Base-by-base conservation (phyloP, 805 yeast species). In the Kluyveromyces siamensis region DNA sequence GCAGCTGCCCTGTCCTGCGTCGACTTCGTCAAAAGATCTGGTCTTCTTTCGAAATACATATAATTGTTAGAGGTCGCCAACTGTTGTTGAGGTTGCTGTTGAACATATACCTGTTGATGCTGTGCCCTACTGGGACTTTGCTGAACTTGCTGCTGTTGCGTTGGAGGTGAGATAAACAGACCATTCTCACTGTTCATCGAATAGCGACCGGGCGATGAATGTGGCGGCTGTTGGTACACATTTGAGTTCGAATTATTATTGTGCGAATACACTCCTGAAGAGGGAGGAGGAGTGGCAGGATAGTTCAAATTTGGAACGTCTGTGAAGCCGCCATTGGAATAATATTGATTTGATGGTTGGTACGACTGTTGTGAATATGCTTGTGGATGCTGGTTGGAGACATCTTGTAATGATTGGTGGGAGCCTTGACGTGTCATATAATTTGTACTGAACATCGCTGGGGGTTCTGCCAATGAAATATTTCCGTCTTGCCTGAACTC, bases 1-100 rank as follows among this genome's bases (percentile, higher is more conserved):
- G 91, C 87, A 0, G 95, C 81, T 0, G 96, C 88, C 57, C 80
- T 81, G 58, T 89, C 96, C 58, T 85, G 95, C 0, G 93, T 75
- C 7, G 74, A 60, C 55, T 84, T 81, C n/a, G 85, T 76, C 57
- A 88, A 74, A 58, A 76, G 69, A 54, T 84, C 89, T 1, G 96
- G 96, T 58, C 85, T 88, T 50, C 96, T 77, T 55, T 83, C 88
- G 68, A 89, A 84, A 57, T 79, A 76, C 52, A 83, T 86, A 56
- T 82, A 81, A 49, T 80, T 80, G 9, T 63, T 59, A 36, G 51
- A 49, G 21, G 27, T 45, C 19, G 25, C 40, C 8, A 41, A 48
- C 25, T 46, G 51, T 2, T 48, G 41, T 11, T 39, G 49, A 21
- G 33, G 27, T 13, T 37, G 55, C 10, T 42, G 54, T 40, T 49